A percentile compares a stretch with the other conserved stretches of the same genome.
Evolutionary conservation across 495 filamentous ascomycete species (phyloP).

Genomic region (Penicillium bialowiezense): DNA sequence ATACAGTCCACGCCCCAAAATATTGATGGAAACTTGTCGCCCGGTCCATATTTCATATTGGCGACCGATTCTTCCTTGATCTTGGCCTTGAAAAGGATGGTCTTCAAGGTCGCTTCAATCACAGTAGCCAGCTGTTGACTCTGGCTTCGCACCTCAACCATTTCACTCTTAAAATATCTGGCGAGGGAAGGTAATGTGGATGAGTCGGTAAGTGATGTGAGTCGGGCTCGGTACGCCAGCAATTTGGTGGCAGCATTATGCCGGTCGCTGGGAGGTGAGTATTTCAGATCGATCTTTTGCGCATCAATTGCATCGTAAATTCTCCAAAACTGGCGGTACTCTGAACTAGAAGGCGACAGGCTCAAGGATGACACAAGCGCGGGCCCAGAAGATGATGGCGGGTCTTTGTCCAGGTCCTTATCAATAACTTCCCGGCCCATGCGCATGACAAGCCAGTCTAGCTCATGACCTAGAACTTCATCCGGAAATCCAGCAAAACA

Average conservation of each 20-base stretch:
- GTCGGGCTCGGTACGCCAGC: background rate
- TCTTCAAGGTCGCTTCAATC: background rate
- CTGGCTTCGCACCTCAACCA: background rate
- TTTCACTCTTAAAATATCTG: background rate
- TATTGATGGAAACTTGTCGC: background rate
- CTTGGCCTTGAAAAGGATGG: background rate
- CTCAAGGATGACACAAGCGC: background rate
- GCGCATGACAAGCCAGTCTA: conserved; percentile 10
- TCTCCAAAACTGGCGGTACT: background rate
- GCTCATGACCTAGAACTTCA: conserved; percentile 6
- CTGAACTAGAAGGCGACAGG: background rate
- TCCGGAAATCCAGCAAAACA: background rate
- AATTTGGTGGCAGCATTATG: background rate
- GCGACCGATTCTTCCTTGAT: background rate
- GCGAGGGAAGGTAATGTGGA: background rate
- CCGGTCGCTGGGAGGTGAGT: background rate
- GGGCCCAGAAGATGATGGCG: background rate
- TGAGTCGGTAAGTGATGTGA: background rate
- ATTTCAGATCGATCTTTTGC: background rate
- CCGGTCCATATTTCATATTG: no score
- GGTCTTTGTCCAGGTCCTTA: background rate
- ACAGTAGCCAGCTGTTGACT: background rate
- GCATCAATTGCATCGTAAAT: background rate
- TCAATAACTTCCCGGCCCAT: background rate
- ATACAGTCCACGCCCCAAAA: background rate